phyloP scores from a whole-genome alignment of 495 filamentous ascomycete species.

The Aspergillus panamensis region DNA sequence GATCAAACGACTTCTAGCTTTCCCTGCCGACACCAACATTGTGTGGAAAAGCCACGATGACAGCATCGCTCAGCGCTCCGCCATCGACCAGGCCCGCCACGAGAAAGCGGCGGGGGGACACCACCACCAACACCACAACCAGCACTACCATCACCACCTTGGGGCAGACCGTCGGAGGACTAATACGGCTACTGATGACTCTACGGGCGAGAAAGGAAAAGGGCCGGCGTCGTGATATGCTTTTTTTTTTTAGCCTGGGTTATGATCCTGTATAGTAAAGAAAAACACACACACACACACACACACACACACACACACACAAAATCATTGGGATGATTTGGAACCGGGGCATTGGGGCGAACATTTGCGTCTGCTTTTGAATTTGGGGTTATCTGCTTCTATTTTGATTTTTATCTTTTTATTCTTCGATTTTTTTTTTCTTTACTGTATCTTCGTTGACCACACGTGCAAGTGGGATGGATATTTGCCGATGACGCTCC shows the following conservation, averaged over 20 bases:
- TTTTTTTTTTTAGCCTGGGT: slow-evolving; percentile 24
- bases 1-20: slow-evolving; percentile 80
- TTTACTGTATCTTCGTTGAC: no score
- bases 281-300: slow-evolving; percentile 20
- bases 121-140: slow-evolving; percentile 36
- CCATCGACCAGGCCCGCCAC: slow-evolving; percentile 77
- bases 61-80: slow-evolving; percentile 75
- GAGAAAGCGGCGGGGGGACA: slow-evolving; percentile 59
- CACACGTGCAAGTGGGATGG: slow-evolving; percentile 3
- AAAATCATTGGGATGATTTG: slow-evolving; percentile 46
- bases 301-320: background rate
- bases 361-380: slow-evolving; percentile 42
- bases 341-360: slow-evolving; percentile 46
- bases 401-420: slow-evolving; percentile 20
- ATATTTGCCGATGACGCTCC: background rate
- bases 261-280: slow-evolving; percentile 49
- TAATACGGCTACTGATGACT: slow-evolving; percentile 43
- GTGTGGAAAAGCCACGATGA: slow-evolving; percentile 90
- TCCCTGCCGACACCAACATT: slow-evolving; percentile 84
- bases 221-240: slow-evolving; percentile 31
- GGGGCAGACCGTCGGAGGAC: slow-evolving; percentile 45
- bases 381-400: slow-evolving; percentile 26
- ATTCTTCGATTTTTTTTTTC: slow-evolving; percentile 13
- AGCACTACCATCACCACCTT: slow-evolving; percentile 31
- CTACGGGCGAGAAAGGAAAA: slow-evolving; percentile 44